Evolutionary conservation across 78 protist genomes (phyloP).

Genomic region (Creolimax fragrantissima): DNA sequence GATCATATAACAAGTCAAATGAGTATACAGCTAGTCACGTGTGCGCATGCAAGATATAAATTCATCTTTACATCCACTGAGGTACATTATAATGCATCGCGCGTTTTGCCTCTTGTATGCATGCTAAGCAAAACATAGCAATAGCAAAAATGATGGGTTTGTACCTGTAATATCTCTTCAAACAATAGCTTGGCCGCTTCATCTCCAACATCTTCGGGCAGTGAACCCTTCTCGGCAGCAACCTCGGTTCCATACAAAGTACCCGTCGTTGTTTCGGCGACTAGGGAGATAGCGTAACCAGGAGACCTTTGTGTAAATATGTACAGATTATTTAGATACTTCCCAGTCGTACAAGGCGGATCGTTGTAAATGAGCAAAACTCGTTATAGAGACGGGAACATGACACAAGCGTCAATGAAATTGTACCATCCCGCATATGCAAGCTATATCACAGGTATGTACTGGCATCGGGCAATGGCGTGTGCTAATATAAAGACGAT

Average conservation of each 20-base stretch:
- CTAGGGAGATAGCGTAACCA: constrained; percentile 75
- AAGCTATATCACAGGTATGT: too few relatives aligned
- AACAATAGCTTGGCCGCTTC: constrained; percentile 47
- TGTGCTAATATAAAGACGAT: background rate
- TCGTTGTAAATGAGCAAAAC: too few relatives aligned
- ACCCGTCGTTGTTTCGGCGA: constrained; percentile 79
- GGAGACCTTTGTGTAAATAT: constrained; percentile 44
- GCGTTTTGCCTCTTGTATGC: too few relatives aligned
- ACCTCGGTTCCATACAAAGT: constrained; percentile 54
- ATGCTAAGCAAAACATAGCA: too few relatives aligned
- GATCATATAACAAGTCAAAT: too few relatives aligned
- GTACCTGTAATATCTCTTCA: constrained; percentile 41
- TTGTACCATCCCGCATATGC: too few relatives aligned
- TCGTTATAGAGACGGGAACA: too few relatives aligned
- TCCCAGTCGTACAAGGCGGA: background rate
- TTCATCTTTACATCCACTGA: too few relatives aligned
- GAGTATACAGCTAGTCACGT: background rate
- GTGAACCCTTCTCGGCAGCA: constrained; percentile 33
- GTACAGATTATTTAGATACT: background rate
- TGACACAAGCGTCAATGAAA: too few relatives aligned
- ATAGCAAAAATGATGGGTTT: too few relatives aligned
- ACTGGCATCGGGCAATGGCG: too few relatives aligned
- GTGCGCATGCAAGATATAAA: background rate
- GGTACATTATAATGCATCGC: too few relatives aligned
- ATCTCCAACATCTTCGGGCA: constrained; percentile 76